phyloP scores from a whole-genome alignment of 2,329 filamentous ascomycete genomes.

The Plectosphaerella cucumerina region DNA sequence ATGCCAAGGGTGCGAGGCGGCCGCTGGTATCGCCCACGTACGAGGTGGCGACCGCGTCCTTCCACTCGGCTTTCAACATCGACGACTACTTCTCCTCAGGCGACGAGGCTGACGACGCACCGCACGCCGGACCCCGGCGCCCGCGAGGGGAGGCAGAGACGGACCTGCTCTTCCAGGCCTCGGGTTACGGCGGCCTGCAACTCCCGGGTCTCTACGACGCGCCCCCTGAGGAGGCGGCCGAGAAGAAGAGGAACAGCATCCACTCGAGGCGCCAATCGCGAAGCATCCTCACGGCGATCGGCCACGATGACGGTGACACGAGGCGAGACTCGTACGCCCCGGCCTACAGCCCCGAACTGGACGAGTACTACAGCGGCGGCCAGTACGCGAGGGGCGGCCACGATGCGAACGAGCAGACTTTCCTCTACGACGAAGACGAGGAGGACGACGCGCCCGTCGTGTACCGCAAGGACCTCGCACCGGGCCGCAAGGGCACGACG shows the following conservation, averaged over 20 bases:
- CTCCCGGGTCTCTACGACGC: slow-evolving; percentile 28
- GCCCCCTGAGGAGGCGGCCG: slow-evolving; percentile 5
- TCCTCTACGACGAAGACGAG: slow-evolving; percentile 3
- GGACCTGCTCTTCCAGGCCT: slow-evolving; percentile 29
- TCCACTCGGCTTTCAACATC: slow-evolving; percentile 24
- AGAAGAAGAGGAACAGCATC: not conserved
- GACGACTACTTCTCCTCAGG: slow-evolving; percentile 34
- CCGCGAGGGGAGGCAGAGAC: slow-evolving; percentile 26
- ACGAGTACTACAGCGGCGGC: not conserved
- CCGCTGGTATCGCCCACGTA: not conserved
- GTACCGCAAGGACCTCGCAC: slow-evolving; percentile 5
- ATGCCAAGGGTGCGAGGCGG: too few species aligned
- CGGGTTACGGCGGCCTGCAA: slow-evolving; percentile 29
- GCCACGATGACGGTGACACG: not conserved
- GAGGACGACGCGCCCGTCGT: slow-evolving; percentile 2
- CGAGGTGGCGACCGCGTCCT: not conserved
- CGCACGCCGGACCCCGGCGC: slow-evolving; percentile 16
- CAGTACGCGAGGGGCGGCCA: slow-evolving; percentile 1
- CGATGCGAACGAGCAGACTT: not conserved
- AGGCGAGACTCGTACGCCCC: not conserved
- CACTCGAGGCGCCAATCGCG: too few species aligned
- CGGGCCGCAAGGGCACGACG: slow-evolving; percentile 7
- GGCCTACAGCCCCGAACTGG: not conserved
- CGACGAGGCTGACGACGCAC: slow-evolving; percentile 32
- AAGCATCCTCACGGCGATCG: too few species aligned